Evolutionary conservation across 305 asterid genomes (phyloP), one percentile per base, ranked within the genome.

Genomic region (Petunia hybrid): DNA sequence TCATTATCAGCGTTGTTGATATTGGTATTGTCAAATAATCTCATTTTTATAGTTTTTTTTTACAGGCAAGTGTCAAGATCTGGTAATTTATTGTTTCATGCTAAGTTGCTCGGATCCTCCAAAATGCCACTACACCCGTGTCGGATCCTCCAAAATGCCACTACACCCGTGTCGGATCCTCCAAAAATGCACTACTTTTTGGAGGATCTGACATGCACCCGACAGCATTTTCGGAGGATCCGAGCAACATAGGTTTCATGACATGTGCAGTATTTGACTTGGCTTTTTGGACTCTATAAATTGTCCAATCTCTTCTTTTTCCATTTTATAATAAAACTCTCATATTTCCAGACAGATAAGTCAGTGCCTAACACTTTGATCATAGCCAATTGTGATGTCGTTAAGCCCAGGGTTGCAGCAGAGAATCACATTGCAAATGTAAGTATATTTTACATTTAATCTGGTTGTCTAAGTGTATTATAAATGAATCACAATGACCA

Each of bases 331-430:
- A 55, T 48, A 77, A 16, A 43, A 41, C 38, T 78, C 42, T 82
- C 83, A 40, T 77, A 73, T 53, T 70, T 76, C 55, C 95, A 96
- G 98, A 96, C 98, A 13, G 99, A 96, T 81, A 92, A 88, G 81
- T 88, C 97, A 6, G 98, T 93, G 86, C 98, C 99, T 42, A 96
- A 96, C 88, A 96, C 98, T 38, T 83, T 96, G 92, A 91, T 96
- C 16, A 89, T 96, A 79, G 98, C 98, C 70, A 93, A 96, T 87
- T 94, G 98, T 64, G 98, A 94, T 82, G 91, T 96, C 81, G 97
- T 94, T 84, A 93, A 90, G 93, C 96, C 98, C 51, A 91, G 99
- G 78, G 98, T 96, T 82, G 98, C 98, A 70, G 92, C 97, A 4
- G 97, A 91, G 81, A 87, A 85, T 76, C 97, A 96, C 82, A 89